Evolutionary conservation across 2,329 filamentous ascomycete species (phyloP).

Genomic region (Acephala macrosclerotiorum): DNA sequence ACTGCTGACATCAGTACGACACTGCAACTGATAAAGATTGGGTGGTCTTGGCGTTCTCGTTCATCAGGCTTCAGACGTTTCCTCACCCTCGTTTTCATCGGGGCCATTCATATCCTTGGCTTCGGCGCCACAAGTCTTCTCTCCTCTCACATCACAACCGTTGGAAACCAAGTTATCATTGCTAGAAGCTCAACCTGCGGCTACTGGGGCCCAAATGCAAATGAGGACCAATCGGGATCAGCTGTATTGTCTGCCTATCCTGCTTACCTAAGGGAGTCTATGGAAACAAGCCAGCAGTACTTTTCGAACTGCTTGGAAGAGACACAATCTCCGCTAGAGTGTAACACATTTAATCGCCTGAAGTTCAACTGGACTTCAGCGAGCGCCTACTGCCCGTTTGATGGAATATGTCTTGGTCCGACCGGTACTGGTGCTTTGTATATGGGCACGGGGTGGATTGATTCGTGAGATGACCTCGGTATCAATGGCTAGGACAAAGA

Average conservation of each 20-base stretch:
- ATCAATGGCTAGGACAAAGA: neutral
- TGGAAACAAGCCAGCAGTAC: neutral
- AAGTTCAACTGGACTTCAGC: neutral
- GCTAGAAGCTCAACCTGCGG: constrained; percentile 1
- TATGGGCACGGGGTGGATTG: neutral
- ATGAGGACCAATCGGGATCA: neutral
- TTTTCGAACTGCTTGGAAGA: neutral
- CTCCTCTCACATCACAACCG: neutral
- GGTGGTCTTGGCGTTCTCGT: constrained; percentile 4
- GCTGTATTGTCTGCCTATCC: neutral
- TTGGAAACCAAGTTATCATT: neutral
- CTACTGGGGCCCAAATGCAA: neutral
- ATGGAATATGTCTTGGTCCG: constrained; percentile 1
- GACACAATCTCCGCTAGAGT: neutral
- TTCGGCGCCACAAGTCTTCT: neutral
- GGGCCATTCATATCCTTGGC: neutral
- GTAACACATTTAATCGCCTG: neutral
- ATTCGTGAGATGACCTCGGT: neutral
- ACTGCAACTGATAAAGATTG: neutral
- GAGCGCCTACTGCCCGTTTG: neutral
- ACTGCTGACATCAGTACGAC: neutral
- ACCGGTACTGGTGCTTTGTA: neutral
- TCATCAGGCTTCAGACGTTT: neutral
- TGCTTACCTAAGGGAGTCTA: neutral
- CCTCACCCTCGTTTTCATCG: neutral